A percentile compares a stretch with the other conserved stretches of the same genome.
These are phyloP conservation scores for Lagenidium sp. DNA, from an alignment of 352 stramenopile genomes.

Conservation along the genomic window DNA sequence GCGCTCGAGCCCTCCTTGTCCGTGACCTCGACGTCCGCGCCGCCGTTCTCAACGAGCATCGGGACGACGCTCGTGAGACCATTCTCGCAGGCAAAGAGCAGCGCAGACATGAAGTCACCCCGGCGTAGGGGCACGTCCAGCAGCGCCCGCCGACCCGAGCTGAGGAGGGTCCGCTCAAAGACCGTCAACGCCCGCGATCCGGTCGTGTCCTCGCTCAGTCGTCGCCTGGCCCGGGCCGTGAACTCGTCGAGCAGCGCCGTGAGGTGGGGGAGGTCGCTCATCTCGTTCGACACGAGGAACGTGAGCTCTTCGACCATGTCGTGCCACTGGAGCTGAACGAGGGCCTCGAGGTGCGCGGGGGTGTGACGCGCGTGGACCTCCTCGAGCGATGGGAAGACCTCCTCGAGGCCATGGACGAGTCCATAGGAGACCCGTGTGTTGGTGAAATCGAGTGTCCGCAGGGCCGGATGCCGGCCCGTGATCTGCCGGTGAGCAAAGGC, in stretches of 20 bases:
- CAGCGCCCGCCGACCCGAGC: slow-evolving; percentile 19
- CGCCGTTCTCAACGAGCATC: slow-evolving; percentile 21
- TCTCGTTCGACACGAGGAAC: slow-evolving; percentile 47
- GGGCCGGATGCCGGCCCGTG: slow-evolving; percentile 47
- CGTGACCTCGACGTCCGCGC: slow-evolving; percentile 43
- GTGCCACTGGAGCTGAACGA: slow-evolving; percentile 26
- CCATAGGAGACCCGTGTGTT: slow-evolving; percentile 44
- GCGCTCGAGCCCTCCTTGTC: slow-evolving; percentile 51
- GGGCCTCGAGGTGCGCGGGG: slow-evolving; percentile 55
- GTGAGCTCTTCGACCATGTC: slow-evolving; percentile 40
- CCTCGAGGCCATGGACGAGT: slow-evolving; percentile 41
- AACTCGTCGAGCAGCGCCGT: slow-evolving; percentile 49
- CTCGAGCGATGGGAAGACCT: slow-evolving; percentile 51
- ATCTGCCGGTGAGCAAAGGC: slow-evolving; percentile 29
- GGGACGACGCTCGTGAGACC: slow-evolving; percentile 37
- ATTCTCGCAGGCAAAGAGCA: slow-evolving; percentile 57
- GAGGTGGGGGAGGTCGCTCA: slow-evolving; percentile 50
- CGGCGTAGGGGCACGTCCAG: slow-evolving; percentile 50
- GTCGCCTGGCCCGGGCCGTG: slow-evolving; percentile 2
- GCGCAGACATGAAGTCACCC: slow-evolving; percentile 25
- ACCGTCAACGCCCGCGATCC: slow-evolving; percentile 3
- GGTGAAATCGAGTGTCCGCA: slow-evolving; percentile 45
- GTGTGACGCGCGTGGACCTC: slow-evolving; percentile 57
- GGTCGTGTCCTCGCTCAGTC: background rate
- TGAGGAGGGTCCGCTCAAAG: slow-evolving; percentile 43